Base-by-base conservation (phyloP, 2,329 filamentous ascomycete species). In the Cercospora sesami region DNA sequence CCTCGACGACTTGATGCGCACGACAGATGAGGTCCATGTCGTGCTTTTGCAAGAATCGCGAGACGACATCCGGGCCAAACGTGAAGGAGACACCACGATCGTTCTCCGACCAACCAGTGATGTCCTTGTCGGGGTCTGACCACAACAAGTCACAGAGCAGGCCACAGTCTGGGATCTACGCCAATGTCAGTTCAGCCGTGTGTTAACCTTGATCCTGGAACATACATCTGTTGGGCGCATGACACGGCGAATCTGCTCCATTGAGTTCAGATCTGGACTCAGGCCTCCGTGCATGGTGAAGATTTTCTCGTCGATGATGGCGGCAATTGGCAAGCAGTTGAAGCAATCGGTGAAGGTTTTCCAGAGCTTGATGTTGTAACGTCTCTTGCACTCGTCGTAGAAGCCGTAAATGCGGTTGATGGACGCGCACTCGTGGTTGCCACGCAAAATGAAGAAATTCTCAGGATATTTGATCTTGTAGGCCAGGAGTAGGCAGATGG, bases 381-480 rank as follows among this genome's bases (percentile, higher is more conserved):
- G 88, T 79, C 95, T 91, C 86, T 99, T 99, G 90, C 94, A 99
- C 83, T 99, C 94, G 79, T 99, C 95, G 86, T 99, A 99, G 86
- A 99, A 99, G 69, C 95, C 95, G 81, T 99, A 99, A 82, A 98
- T 96, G 79, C 95, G 93, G 85, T 96, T 99, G 86, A 99, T 96
- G 63, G 92, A 96, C 68, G 95, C 95, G 83, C 95, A 98, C 83
- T 99, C 95, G 86, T 99, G 95, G 86, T 99, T 99, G 72, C 95
- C 95, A 75, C 95, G 93, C 68, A 99, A 89, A 74, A 99, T 91
- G 86, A 99, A 99, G 85, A 99, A 98, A 86, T 99, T 99, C 84
- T 99, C 95, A 60, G 95, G 95, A 81, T 97, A 98, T 85, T 98
- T 98, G 88, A 99, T 96, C 89, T 99, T 99, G 89, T 98, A 99